Percentiles rank a stretch among this genome's conserved stretches.
Conservation (phyloP, 2,329 filamentous ascomycete species). For the Alternaria sp. region DNA sequence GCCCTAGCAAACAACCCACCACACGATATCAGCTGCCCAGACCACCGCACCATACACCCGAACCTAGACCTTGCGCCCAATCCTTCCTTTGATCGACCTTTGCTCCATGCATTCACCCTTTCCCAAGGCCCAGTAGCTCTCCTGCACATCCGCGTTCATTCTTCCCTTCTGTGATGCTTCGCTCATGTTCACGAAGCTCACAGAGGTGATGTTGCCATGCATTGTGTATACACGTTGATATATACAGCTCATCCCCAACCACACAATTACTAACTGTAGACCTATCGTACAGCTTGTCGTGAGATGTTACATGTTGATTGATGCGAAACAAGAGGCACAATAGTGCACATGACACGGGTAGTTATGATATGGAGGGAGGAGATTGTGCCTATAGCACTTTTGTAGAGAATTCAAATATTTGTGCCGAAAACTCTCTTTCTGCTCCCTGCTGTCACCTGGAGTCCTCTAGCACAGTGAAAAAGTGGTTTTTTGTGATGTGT, state of each 20-base stretch:
- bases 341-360: not conserved
- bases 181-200: conserved; percentile 8
- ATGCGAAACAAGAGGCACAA: not conserved
- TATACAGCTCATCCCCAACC: not conserved
- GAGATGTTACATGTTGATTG: not conserved
- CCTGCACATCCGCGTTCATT: not conserved
- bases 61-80: conserved; percentile 5
- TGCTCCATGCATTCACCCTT: not conserved
- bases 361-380: not conserved
- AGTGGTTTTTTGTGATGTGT: not conserved
- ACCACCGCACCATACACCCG: not conserved
- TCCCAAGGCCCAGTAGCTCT: not conserved
- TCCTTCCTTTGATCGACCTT: not conserved
- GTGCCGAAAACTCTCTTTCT: not conserved
- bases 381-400: not conserved
- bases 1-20: conserved; percentile 2
- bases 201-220: not conserved
- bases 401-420: not conserved
- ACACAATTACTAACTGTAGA: not conserved
- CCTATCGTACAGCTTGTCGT: not conserved
- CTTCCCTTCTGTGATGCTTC: conserved; percentile 12
- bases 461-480: not conserved
- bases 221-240: not conserved
- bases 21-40: not conserved
- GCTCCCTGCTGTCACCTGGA: not conserved